Conservation (phyloP, 2,329 filamentous ascomycete species). For the Coleophoma cylindrospora region DNA sequence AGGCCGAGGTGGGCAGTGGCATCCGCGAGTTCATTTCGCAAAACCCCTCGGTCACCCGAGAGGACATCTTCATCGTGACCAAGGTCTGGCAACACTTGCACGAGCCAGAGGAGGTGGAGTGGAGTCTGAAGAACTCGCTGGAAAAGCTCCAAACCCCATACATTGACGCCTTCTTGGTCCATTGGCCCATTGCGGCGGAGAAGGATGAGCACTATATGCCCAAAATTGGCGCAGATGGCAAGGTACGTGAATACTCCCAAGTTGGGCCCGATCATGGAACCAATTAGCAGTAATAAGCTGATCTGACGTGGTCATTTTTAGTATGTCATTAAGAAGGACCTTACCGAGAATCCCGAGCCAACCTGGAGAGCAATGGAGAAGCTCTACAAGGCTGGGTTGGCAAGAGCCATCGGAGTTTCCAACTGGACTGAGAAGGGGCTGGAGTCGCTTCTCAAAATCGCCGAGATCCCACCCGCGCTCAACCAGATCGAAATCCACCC, state of each 20-base stretch:
- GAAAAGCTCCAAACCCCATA: constrained; percentile 71
- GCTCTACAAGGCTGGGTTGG: constrained; percentile 54
- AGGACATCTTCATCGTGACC: constrained; percentile 78
- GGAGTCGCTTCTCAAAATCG: constrained; percentile 43
- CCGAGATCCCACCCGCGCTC: constrained; percentile 41
- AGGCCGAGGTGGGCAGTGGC: constrained; percentile 76
- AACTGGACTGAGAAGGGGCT: constrained; percentile 53
- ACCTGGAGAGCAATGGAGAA: constrained; percentile 73
- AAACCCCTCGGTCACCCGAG: constrained; percentile 59
- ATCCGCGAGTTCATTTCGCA: constrained; percentile 64
- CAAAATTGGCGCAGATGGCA: constrained; percentile 45
- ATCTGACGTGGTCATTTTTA: constrained; percentile 11
- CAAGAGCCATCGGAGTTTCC: constrained; percentile 52
- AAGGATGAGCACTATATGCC: constrained; percentile 64
- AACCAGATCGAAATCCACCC: constrained; percentile 69
- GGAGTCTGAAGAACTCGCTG: constrained; percentile 68
- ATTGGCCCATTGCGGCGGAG: constrained; percentile 79
- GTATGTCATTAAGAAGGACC: constrained; percentile 58
- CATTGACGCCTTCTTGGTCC: constrained; percentile 75
- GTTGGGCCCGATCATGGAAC: not conserved
- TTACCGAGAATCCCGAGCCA: constrained; percentile 61
- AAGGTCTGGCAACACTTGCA: constrained; percentile 85
- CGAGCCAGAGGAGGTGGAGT: constrained; percentile 54
- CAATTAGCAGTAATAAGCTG: not conserved
- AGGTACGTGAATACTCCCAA: constrained; percentile 28